Base-by-base conservation (phyloP, 1,284 basidiomycete species). In the Marasmius oreades region DNA sequence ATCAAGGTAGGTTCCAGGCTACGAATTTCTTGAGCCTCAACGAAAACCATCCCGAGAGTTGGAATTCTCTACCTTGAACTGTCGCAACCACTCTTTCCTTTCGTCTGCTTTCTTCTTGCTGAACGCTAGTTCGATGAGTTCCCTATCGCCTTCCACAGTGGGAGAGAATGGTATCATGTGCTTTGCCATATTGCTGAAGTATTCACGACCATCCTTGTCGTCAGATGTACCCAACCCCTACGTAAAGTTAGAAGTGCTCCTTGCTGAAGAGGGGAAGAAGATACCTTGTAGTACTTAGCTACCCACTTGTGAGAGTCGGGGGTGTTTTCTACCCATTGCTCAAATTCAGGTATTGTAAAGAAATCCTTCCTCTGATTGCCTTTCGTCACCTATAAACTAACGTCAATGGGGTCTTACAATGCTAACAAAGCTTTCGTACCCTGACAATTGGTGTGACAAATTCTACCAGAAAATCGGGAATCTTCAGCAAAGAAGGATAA, bases 71-170 rank as follows among this genome's bases (percentile, higher is more conserved):
- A 89, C 92, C 77, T 84, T 93, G 77, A 95, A 97, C 63, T 95
- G 88, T 24, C 96, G 82, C 11, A 99, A 78, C 97, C 97, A 99
- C 62, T 99, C 97, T 71, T 99, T 99, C 51, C 97, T 90, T 20
- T 99, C 95, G 63, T 99, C 97, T 0, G 95, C 93, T 71, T 97
- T 98, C 80, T 98, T 99, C 84, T 99, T 99, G 79, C 93, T 98
- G 80, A 99, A 99, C 0, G 97, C 97, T 61, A 99, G 87, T 55
- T 99, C 96, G 61, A 99, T 97, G 37, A 99, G 80, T 3, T 88
- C 86, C 54, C 85, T 86, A 65, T 99, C 97, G 2, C 89, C 94
- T 0, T 88, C 82, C 66, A 90, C 82, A 10, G 87, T 89, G 1
- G 87, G 77, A 1, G 91, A 83, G 73, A 99, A 99, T 0, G 93